These are phyloP conservation scores for Mrakia hoshinonis DNA, from an alignment of 768 basidiomycete genomes.

Conservation along the genomic window DNA sequence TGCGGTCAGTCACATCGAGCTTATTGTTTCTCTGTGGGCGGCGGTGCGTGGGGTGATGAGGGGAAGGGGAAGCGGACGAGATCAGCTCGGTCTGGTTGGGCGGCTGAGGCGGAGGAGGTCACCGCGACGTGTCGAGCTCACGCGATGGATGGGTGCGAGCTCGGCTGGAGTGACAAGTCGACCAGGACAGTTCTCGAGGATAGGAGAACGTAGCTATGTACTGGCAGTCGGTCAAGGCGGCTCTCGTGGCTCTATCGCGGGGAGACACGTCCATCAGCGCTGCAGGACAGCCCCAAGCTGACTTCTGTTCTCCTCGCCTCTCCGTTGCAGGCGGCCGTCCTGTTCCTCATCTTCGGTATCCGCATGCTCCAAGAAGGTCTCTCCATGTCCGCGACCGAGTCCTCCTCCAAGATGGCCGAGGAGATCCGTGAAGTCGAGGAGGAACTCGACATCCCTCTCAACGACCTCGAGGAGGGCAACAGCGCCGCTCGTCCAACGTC, in stretches of 20 bases:
- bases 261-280: no score
- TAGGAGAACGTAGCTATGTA: neutral
- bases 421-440: slow-evolving; percentile 95
- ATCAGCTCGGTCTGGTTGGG: neutral
- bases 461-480: slow-evolving; percentile 64
- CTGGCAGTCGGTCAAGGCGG: no score
- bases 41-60: neutral
- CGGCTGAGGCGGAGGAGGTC: neutral
- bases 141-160: no score
- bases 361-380: slow-evolving; percentile 82
- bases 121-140: no score
- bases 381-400: slow-evolving; percentile 56
- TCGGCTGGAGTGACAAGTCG: no score
- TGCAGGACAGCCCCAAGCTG: no score
- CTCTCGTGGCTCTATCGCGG: no score
- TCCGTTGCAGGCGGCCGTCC: slow-evolving; percentile 51
- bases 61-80: neutral
- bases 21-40: neutral
- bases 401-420: slow-evolving; percentile 45
- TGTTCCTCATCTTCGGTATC: slow-evolving; percentile 83
- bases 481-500: neutral
- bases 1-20: slow-evolving; percentile 13
- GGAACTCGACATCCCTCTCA: slow-evolving; percentile 70
- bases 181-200: neutral
- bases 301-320: neutral